Evolutionary conservation across 1,284 basidiomycete genomes (phyloP).

Genomic region (Schizophyllum commune): DNA sequence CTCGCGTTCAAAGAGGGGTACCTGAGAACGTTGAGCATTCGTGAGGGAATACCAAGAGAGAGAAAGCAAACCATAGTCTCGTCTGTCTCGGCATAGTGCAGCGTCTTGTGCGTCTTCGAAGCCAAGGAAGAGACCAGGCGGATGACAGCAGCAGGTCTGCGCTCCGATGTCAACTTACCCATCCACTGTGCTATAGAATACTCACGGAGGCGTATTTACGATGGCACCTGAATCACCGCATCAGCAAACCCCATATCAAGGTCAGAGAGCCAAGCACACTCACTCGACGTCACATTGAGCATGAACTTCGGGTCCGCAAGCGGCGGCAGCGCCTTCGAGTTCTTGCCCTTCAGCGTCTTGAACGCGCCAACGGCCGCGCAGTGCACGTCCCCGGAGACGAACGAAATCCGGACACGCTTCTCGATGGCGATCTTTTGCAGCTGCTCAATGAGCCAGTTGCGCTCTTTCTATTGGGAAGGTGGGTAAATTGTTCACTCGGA

Average conservation of each 20-base stretch:
- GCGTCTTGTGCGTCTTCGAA: slow-evolving; percentile 76
- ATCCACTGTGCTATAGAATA: slow-evolving; percentile 10
- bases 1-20: slow-evolving; percentile 75
- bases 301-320: slow-evolving; percentile 74
- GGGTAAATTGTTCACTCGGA: slow-evolving; percentile 1
- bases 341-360: slow-evolving; percentile 58
- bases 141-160: slow-evolving; percentile 67
- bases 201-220: slow-evolving; percentile 72
- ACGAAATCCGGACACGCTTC: slow-evolving; percentile 65
- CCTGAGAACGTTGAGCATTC: slow-evolving; percentile 28
- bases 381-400: slow-evolving; percentile 90
- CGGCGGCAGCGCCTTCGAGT: slow-evolving; percentile 39
- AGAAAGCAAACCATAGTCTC: slow-evolving; percentile 64
- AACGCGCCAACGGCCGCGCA: slow-evolving; percentile 77
- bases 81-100: slow-evolving; percentile 71
- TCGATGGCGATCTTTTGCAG: slow-evolving; percentile 63
- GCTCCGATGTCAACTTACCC: slow-evolving; percentile 3
- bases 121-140: slow-evolving; percentile 76
- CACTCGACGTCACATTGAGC: slow-evolving; percentile 75
- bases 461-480: slow-evolving; percentile 55
- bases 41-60: slow-evolving; percentile 7
- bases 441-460: slow-evolving; percentile 83
- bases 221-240: slow-evolving; percentile 48
- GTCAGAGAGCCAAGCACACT: slow-evolving; percentile 18
- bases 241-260: not conserved